Base-by-base conservation (phyloP, 2,329 filamentous ascomycete species). In the Aspergillus intermedius region DNA sequence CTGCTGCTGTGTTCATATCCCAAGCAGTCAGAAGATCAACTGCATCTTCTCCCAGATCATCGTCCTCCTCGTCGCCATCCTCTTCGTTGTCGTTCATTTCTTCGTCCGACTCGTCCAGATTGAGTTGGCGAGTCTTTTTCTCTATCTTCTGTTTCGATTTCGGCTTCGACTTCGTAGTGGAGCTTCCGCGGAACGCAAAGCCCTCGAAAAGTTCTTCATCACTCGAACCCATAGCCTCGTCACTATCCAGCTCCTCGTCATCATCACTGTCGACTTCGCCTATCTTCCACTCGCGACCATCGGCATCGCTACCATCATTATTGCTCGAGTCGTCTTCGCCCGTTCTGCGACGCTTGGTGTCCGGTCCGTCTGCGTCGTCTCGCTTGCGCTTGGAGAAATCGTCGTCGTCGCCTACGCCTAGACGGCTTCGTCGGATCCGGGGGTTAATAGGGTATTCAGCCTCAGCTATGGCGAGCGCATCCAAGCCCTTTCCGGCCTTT, bases 171-270 rank as follows among this genome's bases (percentile, higher is more conserved):
- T 68, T 66, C 45, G 54, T 64, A 28, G 65, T 64, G n/a, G 76
- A 76, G 55, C 77, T 81, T 28, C 82, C 83, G 30, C 81, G 75
- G 60, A 87, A 87, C 3, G 79, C 80, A 60, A 85, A 94, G 9
- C 83, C 87, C 54, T 89, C 82, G 56, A 95, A 94, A 54, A 78
- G 80, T 64, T 95, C 91, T 61, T 93, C 84, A 61, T 95, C 91
- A 60, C 88, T 93, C 55, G 88, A 84, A 3, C 89, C 88, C 75
- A 95, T 89, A 2, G 91, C 91, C 60, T 94, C 88, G 63, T 87
- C 84, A 56, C 81, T 85, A 63, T 87, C 83, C 48, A 88, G 73
- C 53, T 86, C 82, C 47, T 79, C 82, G 59, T 87, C 84, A 53
- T 86, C 78, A 46, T 85, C 82, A 41, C 78, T 80, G 44, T 78